Evolutionary conservation across 2,329 filamentous ascomycete species (phyloP).

Genomic region (Colletotrichum truncatum): DNA sequence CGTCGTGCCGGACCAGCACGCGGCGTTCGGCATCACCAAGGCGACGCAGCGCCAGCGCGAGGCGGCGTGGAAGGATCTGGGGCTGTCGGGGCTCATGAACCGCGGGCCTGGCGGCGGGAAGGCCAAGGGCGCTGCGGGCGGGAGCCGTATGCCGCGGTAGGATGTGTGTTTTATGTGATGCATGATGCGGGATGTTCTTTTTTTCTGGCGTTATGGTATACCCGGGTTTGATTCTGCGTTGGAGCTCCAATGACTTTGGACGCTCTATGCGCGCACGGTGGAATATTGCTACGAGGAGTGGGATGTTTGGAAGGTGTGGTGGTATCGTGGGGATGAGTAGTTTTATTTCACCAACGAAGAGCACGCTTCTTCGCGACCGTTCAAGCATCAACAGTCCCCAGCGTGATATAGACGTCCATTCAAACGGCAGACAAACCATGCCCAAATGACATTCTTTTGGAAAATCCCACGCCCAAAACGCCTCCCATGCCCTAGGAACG

Average conservation of each 20-base stretch:
- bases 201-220: slow-evolving; percentile 24
- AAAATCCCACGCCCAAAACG: slow-evolving; percentile 33
- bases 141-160: slow-evolving; percentile 25
- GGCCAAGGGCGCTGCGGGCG: slow-evolving; percentile 29
- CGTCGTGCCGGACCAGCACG: slow-evolving; percentile 87
- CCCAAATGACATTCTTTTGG: neutral
- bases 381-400: neutral
- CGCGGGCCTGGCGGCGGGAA: slow-evolving; percentile 57
- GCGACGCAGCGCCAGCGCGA: slow-evolving; percentile 78
- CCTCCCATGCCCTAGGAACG: slow-evolving; percentile 33
- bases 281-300: too few species aligned
- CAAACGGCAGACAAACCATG: slow-evolving; percentile 6
- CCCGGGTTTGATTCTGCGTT: slow-evolving; percentile 17
- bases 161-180: neutral
- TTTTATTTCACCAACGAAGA: neutral
- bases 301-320: too few species aligned
- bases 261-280: too few species aligned
- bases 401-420: neutral
- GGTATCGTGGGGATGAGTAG: neutral
- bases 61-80: slow-evolving; percentile 82
- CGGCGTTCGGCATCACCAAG: slow-evolving; percentile 85
- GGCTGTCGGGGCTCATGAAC: slow-evolving; percentile 75
- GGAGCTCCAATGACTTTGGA: neutral
- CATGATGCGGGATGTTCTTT: neutral
- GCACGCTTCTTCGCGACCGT: neutral